Percentiles rank a stretch among this genome's conserved stretches.
These are phyloP conservation scores for Cryptosporidium felis DNA, from an alignment of 169 alveolate genomes.

Conservation along the genomic window DNA sequence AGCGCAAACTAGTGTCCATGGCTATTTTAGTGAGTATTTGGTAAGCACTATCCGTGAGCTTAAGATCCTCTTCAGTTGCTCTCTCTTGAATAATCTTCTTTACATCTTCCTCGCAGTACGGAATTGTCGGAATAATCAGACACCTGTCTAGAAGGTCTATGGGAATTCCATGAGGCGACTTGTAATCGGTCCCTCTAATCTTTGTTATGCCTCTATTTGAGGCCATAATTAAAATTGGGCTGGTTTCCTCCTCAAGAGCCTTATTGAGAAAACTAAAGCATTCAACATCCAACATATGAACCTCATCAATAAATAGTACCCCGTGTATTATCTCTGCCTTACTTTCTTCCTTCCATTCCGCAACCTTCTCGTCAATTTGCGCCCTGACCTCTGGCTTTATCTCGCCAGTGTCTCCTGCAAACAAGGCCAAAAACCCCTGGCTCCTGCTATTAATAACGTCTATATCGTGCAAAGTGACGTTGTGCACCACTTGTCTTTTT, in stretches of 20 bases:
- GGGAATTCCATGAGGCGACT: conserved; percentile 99
- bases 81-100: conserved; percentile 92
- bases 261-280: conserved; percentile 98
- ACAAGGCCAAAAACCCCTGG: conserved; percentile 97
- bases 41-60: conserved; percentile 94
- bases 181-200: conserved; percentile 97
- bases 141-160: conserved; percentile 97
- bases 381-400: conserved; percentile 96
- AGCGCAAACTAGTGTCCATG: conserved; percentile 94
- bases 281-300: conserved; percentile 99
- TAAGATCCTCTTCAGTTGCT: conserved; percentile 98
- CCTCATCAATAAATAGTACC: conserved; percentile 99
- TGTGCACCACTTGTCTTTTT: conserved; percentile 97
- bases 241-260: conserved; percentile 96
- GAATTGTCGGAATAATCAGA: conserved; percentile 96
- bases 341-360: conserved; percentile 99
- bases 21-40: conserved; percentile 95
- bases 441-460: conserved; percentile 97
- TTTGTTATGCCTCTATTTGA: conserved; percentile 98
- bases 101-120: conserved; percentile 91
- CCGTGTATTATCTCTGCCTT: conserved; percentile 92
- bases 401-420: conserved; percentile 99
- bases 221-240: conserved; percentile 99
- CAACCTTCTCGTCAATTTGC: conserved; percentile 96
- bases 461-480: conserved; percentile 98